Conservation (phyloP, 2,329 filamentous ascomycete genomes). For the Colletotrichum abscissum region DNA sequence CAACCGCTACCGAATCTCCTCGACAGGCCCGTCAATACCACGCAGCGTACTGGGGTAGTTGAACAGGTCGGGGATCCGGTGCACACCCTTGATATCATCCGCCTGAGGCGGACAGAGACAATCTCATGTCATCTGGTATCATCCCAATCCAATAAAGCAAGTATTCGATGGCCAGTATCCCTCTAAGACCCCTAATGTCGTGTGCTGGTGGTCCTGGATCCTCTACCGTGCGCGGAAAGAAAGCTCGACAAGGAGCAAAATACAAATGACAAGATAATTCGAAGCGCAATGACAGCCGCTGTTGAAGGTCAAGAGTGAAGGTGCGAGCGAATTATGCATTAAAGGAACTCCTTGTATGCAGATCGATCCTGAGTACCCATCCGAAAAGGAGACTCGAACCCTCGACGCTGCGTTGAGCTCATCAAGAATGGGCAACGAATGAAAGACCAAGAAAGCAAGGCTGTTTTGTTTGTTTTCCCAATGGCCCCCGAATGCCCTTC, state of each 20-base stretch:
- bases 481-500: constrained; percentile 24
- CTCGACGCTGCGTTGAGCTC: constrained; percentile 30
- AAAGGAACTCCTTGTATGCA: constrained; percentile 36
- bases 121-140: background rate
- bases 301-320: constrained; percentile 25
- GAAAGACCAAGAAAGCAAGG: constrained; percentile 24
- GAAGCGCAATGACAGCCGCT: constrained; percentile 27
- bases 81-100: background rate
- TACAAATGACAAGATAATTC: constrained; percentile 8
- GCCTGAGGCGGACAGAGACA: background rate
- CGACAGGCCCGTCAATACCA: background rate
- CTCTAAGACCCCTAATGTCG: constrained; percentile 26
- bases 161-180: constrained; percentile 10
- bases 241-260: constrained; percentile 1
- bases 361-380: constrained; percentile 35
- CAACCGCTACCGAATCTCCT: background rate
- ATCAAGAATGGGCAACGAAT: constrained; percentile 21
- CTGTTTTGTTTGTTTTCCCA: constrained; percentile 6
- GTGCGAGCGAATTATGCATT: constrained; percentile 38
- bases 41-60: constrained; percentile 12
- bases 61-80: background rate
- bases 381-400: constrained; percentile 10
- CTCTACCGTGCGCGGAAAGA: constrained; percentile 4
- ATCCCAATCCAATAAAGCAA: constrained; percentile 12
- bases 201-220: constrained; percentile 36